A percentile compares a stretch with the other conserved stretches of the same genome.
Evolutionary conservation across 805 yeast species (phyloP).

Genomic region (Alloascoidea hylecoeti): DNA sequence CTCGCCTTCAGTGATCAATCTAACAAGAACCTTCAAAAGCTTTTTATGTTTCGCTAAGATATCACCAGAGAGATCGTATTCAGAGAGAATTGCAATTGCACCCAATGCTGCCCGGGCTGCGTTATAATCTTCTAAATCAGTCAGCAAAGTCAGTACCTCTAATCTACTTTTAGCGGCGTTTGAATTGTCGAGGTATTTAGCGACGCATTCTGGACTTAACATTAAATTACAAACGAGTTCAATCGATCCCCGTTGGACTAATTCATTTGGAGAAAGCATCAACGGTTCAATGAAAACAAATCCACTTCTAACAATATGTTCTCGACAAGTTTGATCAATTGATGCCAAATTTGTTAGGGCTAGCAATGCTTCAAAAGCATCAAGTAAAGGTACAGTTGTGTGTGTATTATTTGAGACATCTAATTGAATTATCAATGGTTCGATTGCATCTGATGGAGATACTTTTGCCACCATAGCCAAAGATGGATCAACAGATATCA

Average conservation of each 20-base stretch:
- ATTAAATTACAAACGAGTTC: constrained; percentile 54
- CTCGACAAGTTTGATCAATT: constrained; percentile 22
- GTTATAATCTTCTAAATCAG: constrained; percentile 16
- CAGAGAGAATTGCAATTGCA: constrained; percentile 21
- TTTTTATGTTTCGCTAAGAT: constrained; percentile 13
- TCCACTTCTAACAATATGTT: constrained; percentile 22
- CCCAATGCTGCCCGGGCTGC: constrained; percentile 23
- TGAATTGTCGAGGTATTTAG: constrained; percentile 18
- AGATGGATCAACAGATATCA: constrained; percentile 19
- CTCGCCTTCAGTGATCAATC: constrained; percentile 10
- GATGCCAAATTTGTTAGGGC: constrained; percentile 61
- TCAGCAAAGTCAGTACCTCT: constrained; percentile 17
- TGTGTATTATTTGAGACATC: constrained; percentile 5
- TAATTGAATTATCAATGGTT: constrained; percentile 17
- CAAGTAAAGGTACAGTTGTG: constrained; percentile 16
- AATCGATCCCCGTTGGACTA: constrained; percentile 43
- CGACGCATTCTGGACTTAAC: constrained; percentile 19
- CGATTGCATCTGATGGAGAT: constrained; percentile 15
- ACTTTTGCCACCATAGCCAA: constrained; percentile 17
- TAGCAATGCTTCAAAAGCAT: constrained; percentile 37
- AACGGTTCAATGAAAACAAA: constrained; percentile 32
- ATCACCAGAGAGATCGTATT: constrained; percentile 19
- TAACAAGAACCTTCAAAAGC: constrained; percentile 11
- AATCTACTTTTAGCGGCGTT: constrained; percentile 13
- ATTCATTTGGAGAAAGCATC: constrained; percentile 27